These are phyloP conservation scores for Mimosa pudica DNA, from an alignment of 306 rosid genomes.

Conservation along the genomic window DNA sequence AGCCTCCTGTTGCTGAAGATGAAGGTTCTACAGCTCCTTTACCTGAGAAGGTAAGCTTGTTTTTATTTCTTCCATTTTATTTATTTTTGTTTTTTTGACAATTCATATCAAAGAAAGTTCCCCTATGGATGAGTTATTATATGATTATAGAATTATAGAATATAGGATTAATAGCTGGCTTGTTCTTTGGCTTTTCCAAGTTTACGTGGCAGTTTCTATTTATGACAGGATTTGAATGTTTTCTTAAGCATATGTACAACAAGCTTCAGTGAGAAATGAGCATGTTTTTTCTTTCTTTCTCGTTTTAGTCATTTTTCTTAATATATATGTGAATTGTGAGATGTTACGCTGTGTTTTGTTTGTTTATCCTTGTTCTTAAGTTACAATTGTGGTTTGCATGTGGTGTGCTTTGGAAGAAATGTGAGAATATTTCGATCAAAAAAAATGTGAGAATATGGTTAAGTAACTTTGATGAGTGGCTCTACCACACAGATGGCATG, in stretches of 20 bases:
- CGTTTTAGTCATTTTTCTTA: not conserved
- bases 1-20: slow-evolving; percentile 69
- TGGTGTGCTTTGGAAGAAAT: not conserved
- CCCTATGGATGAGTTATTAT: not conserved
- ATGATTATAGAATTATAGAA: too few relatives aligned
- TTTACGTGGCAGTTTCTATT: not conserved
- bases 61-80: not conserved
- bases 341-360: not conserved
- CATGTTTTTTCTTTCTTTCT: not conserved
- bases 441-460: not conserved
- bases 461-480: not conserved
- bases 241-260: not conserved
- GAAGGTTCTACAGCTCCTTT: slow-evolving; percentile 70
- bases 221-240: not conserved
- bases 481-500: not conserved
- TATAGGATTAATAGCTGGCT: not conserved
- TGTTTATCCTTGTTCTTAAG: not conserved
- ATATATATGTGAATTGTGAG: not conserved
- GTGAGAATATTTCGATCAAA: not conserved
- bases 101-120: not conserved
- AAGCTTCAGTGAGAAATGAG: not conserved
- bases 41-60: slow-evolving; percentile 74
- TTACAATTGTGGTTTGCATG: not conserved
- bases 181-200: not conserved
- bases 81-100: not conserved